These are phyloP conservation scores for Poa annua DNA, from an alignment of 176 grass and related monocot genomes.

Conservation along the genomic window DNA sequence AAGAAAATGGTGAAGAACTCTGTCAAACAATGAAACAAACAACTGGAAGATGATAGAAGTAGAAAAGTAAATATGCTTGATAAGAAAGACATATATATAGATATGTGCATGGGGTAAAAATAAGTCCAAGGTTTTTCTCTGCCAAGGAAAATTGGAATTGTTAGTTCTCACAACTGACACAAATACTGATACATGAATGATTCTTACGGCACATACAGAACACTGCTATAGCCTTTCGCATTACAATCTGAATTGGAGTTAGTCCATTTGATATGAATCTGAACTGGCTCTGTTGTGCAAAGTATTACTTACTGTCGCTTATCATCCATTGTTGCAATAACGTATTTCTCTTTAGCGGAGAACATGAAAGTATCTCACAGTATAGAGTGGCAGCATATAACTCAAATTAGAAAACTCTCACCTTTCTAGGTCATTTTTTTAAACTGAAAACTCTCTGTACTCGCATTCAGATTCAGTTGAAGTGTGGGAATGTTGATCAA, in stretches of 20 bases:
- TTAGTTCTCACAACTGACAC: conserved; percentile 16
- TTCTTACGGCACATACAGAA: conserved; percentile 2
- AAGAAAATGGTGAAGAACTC: conserved; percentile 3
- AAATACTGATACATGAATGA: conserved; percentile 11
- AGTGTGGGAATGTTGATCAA: conserved; percentile 16
- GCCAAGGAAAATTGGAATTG: not conserved
- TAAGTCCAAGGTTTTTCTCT: not conserved
- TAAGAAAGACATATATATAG: not conserved
- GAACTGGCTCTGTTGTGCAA: conserved; percentile 3
- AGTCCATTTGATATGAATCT: conserved; percentile 29
- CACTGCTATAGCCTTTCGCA: not conserved
- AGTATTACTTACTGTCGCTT: conserved; percentile 12
- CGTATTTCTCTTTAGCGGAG: not conserved
- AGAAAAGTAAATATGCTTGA: conserved; percentile 2
- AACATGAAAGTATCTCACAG: conserved; percentile 8
- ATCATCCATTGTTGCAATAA: not conserved
- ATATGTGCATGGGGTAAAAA: not conserved
- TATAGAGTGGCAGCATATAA: not conserved
- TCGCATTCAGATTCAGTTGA: conserved; percentile 19
- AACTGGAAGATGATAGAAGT: not conserved
- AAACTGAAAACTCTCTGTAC: conserved; percentile 2
- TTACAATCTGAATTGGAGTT: conserved; percentile 2
- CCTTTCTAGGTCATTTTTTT: not conserved
- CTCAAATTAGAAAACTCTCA: conserved; percentile 12
- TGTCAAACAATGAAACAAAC: not conserved